Conservation (phyloP, 805 yeast genomes). For the Maudiozyma bulderi region DNA sequence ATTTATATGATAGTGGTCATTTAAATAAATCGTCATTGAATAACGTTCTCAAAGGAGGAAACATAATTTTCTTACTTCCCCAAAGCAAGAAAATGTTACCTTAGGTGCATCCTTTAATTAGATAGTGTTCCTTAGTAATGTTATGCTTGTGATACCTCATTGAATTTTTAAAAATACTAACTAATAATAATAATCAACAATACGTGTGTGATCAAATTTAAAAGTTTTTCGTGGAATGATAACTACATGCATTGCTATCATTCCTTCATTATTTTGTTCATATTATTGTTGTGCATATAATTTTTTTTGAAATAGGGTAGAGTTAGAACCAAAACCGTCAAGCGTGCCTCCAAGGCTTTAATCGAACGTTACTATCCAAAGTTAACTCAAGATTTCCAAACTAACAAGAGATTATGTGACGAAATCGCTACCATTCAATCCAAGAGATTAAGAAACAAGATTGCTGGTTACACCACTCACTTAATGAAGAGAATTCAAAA, state of each 20-base stretch:
- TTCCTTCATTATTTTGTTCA: not conserved
- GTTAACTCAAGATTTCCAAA: slow-evolving; percentile 97
- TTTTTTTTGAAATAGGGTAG: slow-evolving; percentile 66
- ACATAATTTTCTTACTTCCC: too few relatives aligned
- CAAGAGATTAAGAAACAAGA: slow-evolving; percentile 99
- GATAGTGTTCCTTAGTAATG: too few relatives aligned
- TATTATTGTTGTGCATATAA: not conserved
- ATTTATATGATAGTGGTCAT: too few relatives aligned
- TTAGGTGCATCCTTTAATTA: too few relatives aligned
- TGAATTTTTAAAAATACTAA: too few relatives aligned
- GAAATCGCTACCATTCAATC: slow-evolving; percentile 99
- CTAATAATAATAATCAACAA: too few relatives aligned
- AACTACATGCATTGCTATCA: not conserved
- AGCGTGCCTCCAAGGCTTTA: slow-evolving; percentile 99
- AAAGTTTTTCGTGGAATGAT: not conserved
- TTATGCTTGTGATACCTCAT: too few relatives aligned
- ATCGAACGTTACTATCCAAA: slow-evolving; percentile 99
- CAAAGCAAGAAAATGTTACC: too few relatives aligned
- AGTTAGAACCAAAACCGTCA: slow-evolving; percentile 99
- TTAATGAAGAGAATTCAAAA: slow-evolving; percentile 99
- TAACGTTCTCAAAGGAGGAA: too few relatives aligned
- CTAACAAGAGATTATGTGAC: slow-evolving; percentile 98
- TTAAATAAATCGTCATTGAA: too few relatives aligned
- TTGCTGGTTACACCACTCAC: slow-evolving; percentile 99
- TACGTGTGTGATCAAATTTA: too few relatives aligned